Conservation (phyloP, 78 protist genomes). For the Goniomonas avonlea region DNA sequence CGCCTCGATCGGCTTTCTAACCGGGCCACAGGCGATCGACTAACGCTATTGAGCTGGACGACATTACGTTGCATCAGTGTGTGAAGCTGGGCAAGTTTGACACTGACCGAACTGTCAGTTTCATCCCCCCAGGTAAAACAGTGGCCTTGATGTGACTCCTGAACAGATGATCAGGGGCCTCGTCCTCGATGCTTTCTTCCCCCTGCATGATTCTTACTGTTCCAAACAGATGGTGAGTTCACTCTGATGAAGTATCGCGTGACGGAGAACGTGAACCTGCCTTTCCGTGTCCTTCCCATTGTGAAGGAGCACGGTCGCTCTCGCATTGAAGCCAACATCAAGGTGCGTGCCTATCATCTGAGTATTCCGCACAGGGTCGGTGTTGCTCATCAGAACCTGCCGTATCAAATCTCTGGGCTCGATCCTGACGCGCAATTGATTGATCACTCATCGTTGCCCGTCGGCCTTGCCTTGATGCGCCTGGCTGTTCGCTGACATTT, state of each 20-base stretch:
- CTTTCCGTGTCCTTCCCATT: slow-evolving; percentile 81
- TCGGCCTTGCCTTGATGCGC: not conserved
- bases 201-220: too few species aligned
- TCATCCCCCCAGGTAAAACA: slow-evolving; percentile 98
- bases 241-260: slow-evolving; percentile 93
- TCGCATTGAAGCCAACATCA: slow-evolving; percentile 73
- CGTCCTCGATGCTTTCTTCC: too few species aligned
- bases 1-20: too few species aligned
- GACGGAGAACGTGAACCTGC: slow-evolving; percentile 79
- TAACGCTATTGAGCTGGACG: slow-evolving; percentile 80
- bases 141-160: too few species aligned
- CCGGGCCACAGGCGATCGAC: not conserved
- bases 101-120: slow-evolving; percentile 76
- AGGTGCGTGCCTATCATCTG: slow-evolving; percentile 1
- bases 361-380: not conserved
- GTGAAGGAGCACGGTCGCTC: slow-evolving; percentile 80
- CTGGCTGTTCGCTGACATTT: not conserved
- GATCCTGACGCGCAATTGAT: not conserved
- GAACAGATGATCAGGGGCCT: too few species aligned
- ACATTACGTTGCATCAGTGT: slow-evolving; percentile 91
- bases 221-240: slow-evolving; percentile 80
- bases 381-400: not conserved
- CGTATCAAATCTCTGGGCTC: not conserved
- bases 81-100: slow-evolving; percentile 89
- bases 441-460: not conserved